phyloP scores from a whole-genome alignment of 2,329 filamentous ascomycete genomes.

The Lecanosticta acicola region DNA sequence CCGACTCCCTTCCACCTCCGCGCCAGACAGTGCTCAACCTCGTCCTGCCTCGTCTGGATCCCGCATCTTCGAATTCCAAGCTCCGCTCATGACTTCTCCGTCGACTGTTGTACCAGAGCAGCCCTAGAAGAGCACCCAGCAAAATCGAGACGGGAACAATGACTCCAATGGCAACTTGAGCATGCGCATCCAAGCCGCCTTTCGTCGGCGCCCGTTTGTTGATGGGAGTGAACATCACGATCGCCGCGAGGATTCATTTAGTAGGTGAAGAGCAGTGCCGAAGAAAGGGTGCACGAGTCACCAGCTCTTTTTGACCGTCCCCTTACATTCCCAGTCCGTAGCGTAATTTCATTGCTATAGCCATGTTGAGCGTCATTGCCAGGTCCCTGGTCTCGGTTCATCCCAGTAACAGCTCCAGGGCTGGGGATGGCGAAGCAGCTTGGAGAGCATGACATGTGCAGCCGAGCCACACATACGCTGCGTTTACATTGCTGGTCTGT shows the following conservation, averaged over 20 bases:
- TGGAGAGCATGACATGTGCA: background rate
- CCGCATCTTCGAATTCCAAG: background rate
- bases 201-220: background rate
- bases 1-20: too few relatives aligned
- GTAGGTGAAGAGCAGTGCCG: too few relatives aligned
- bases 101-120: background rate
- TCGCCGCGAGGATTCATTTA: too few relatives aligned
- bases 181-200: slow-evolving; percentile 8
- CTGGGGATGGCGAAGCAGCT: too few relatives aligned
- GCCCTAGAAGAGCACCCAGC: slow-evolving; percentile 5
- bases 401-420: background rate
- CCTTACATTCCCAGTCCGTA: background rate
- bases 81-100: background rate
- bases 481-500: too few relatives aligned
- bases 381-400: background rate
- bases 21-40: too few relatives aligned
- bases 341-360: background rate
- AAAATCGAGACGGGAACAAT: slow-evolving; percentile 12
- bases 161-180: slow-evolving; percentile 14
- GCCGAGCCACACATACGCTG: background rate
- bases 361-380: background rate
- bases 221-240: too few relatives aligned
- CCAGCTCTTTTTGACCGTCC: background rate
- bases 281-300: too few relatives aligned
- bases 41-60: too few relatives aligned